Base-by-base conservation (phyloP, 805 yeast genomes). In the Candida argentea region DNA sequence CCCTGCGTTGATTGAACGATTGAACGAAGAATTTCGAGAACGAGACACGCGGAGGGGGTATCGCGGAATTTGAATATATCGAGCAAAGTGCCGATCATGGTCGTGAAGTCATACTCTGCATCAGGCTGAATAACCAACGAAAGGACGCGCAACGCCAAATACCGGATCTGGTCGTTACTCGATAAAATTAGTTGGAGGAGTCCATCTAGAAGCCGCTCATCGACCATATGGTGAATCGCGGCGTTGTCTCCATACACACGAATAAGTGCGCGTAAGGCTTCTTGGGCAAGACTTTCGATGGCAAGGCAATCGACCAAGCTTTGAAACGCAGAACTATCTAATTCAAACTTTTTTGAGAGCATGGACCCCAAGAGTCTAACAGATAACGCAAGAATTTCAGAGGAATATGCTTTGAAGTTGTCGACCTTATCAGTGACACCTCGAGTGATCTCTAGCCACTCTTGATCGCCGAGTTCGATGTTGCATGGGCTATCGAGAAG, bases 311-410 rank as follows among this genome's bases (percentile, higher is more conserved):
- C 44, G 18, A 38, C 38, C 22, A 52, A 46, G 1, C 46, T 34
- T 5, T 34, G 33, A 2, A 38, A 25, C 7, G 37, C 23, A 4
- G 26, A 25, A 2, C 35, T 34, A 4, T 38, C 28, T 2, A 29
- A 36, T 5, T 30, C 28, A 9, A 40, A 20, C 4, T 37, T 28
- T 12, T 34, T 26, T 5, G 35, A 25, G 5, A 46, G 14, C 5
- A 48, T 33, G 5, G 49, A 50, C 5, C 56, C 43, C 18, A 54
- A 34, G 5, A 50, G 39, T 2, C 35, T 31, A 14, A 56, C 38
- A 9, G 54, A 39, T 10, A 40, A 34, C 27, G 48, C 52, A 25
- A 54, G 38, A 15, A 56, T 36, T 13, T 54, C 61, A 28, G 52
- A 41, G 2, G 61, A 42, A 28, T 48, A 51, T 12, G 38, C 36